Evolutionary conservation across 306 rosid genomes (phyloP).

Genomic region (Inga oerstediana): DNA sequence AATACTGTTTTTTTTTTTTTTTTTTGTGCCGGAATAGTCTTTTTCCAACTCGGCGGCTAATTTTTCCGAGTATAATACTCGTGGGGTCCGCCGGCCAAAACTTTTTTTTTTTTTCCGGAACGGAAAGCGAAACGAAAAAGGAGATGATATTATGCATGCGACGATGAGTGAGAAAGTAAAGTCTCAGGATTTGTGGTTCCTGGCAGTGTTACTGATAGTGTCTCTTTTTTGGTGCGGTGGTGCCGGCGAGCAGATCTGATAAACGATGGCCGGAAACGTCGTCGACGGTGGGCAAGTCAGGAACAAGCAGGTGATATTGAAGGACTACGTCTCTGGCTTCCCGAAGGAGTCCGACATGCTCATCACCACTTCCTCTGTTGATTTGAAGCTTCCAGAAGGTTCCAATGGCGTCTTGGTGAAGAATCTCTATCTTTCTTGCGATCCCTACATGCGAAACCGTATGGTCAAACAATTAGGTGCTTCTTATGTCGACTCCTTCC

Average conservation of each 20-base stretch:
- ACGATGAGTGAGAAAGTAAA: neutral
- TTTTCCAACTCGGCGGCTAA: no score
- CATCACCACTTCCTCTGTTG: neutral
- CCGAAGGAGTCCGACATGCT: constrained; percentile 8
- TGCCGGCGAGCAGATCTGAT: neutral
- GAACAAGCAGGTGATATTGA: constrained; percentile 16
- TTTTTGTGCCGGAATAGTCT: no score
- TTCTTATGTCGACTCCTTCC: neutral
- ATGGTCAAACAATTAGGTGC: neutral
- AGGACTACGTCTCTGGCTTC: constrained; percentile 4
- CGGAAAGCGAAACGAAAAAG: no score
- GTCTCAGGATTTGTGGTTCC: neutral
- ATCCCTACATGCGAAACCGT: constrained; percentile 18
- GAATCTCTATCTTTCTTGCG: constrained; percentile 28
- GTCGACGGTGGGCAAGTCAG: neutral
- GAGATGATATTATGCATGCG: neutral
- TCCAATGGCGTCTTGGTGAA: constrained; percentile 13
- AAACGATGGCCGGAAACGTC: neutral
- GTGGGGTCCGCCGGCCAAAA: no score
- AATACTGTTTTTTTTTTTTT: no score
- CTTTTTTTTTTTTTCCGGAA: no score
- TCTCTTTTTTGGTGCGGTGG: neutral
- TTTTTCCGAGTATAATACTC: no score
- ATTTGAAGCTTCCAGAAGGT: constrained; percentile 9
- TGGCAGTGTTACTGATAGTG: neutral